phyloP scores from a whole-genome alignment of 805 yeast species.

The Wickerhamomyces subpelliculosus region DNA sequence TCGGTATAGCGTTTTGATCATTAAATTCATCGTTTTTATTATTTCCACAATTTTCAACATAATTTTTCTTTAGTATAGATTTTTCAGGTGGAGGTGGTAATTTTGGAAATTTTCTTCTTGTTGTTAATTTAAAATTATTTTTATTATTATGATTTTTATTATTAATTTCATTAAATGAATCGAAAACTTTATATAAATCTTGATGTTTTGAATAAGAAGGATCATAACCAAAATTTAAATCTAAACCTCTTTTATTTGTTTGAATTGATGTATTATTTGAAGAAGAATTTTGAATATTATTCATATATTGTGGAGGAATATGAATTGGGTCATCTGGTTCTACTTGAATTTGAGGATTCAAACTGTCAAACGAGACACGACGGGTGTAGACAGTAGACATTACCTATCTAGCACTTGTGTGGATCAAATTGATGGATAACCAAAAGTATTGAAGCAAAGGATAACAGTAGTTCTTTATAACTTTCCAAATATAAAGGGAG shows the following conservation, averaged over 20 bases:
- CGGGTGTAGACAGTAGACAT: slow-evolving; percentile 10
- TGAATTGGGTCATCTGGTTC: slow-evolving; percentile 16
- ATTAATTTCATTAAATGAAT: slow-evolving; percentile 10
- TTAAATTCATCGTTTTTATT: background rate
- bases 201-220: slow-evolving; percentile 1
- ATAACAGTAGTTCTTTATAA: no score
- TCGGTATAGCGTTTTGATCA: background rate
- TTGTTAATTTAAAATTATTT: background rate
- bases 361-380: slow-evolving; percentile 20
- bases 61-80: slow-evolving; percentile 15
- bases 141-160: background rate
- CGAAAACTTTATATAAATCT: slow-evolving; percentile 13
- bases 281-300: no score
- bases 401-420: no score
- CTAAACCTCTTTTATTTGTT: slow-evolving; percentile 4
- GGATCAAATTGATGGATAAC: no score
- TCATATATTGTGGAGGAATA: slow-evolving; percentile 20
- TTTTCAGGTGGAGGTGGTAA: slow-evolving; percentile 19
- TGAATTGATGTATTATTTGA: no score
- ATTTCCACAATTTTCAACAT: background rate
- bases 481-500: no score
- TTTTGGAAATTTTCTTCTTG: slow-evolving; percentile 13
- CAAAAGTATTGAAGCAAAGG: no score
- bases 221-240: slow-evolving; percentile 18
- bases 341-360: slow-evolving; percentile 11